Conservation (phyloP, 139 green algal genomes). For the Chlamydomonas sp. region DNA sequence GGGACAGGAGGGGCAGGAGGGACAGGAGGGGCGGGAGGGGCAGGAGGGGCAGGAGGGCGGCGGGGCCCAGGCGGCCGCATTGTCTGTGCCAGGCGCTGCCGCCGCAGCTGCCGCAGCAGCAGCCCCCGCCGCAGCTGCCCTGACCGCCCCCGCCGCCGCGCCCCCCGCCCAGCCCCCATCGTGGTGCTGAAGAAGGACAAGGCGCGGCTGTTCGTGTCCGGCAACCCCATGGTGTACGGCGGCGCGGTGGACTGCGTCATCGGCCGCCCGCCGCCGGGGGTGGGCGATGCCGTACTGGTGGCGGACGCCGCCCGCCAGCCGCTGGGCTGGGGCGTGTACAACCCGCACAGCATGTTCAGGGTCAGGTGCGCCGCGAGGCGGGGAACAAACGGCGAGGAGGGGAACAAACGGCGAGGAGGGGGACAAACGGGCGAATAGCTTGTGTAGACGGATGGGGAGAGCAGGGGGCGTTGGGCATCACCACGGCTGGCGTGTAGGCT, state of each 20-base stretch:
- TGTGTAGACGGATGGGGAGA: too few relatives aligned
- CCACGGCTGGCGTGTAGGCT: too few relatives aligned
- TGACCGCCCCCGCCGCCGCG: neutral
- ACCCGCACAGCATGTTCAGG: conserved; percentile 81
- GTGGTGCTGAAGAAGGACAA: conserved; percentile 80
- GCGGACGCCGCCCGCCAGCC: conserved; percentile 46
- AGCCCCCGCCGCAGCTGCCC: neutral
- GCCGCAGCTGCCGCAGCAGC: neutral
- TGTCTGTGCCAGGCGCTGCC: neutral
- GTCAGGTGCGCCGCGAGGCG: conserved; percentile 58
- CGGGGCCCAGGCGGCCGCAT: neutral
- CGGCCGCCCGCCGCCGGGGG: conserved; percentile 27
- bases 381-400: neutral
- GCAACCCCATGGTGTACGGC: conserved; percentile 69
- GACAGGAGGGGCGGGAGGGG: too few relatives aligned
- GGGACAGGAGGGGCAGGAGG: neutral
- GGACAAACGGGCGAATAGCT: neutral
- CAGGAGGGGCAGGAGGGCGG: neutral
- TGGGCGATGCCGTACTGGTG: conserved; percentile 77
- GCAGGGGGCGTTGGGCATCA: too few relatives aligned
- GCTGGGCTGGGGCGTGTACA: conserved; percentile 88
- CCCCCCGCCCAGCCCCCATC: neutral
- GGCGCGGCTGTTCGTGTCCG: conserved; percentile 65
- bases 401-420: neutral
- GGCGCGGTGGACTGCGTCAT: conserved; percentile 79